Base-by-base conservation (phyloP, 2,329 filamentous ascomycete species). In the Hypoxylon sp. region DNA sequence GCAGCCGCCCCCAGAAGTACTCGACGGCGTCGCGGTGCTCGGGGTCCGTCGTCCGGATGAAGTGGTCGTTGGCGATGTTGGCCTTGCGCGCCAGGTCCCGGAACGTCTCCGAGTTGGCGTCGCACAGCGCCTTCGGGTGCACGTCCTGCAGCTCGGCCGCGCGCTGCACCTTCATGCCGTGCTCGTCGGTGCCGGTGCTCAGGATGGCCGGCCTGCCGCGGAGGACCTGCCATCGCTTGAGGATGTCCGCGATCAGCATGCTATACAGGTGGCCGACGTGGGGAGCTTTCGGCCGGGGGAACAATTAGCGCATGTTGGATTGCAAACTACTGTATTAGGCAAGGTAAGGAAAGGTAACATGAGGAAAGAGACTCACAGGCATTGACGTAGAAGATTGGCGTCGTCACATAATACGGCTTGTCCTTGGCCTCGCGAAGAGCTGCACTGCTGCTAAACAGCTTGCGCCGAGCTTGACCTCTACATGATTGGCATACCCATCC, bases 381-480 rank as follows among this genome's bases (percentile, higher is more conserved):
- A 85, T 99, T 99, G 81, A 99, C 95, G 79, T 99, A 99, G 82
- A 98, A 99, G 61, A 99, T 99, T 2, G 95, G 95, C 7, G 93
- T 96, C 4, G 95, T 98, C 73, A 97, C 84, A 82, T 98, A 99
- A 81, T 90, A 97, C 7, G 94, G 93, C 81, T 98, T 98, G 44
- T 64, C 68, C 24, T 59, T 50, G 43, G 37, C 24, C 43, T 64
- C 63, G 15, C 17, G 49, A n/a, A 54, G 50, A 49, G 56, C 55
- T 39, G 57, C 15, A 58, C 64, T 70, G 56, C 60, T 72, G 63
- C 52, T 69, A 49, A 71, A 72, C 50, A 65, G 70, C 63, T 69
- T 68, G 50, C 60, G 66, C 49, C 59, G 50, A 44, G 56, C 48
- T 57, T 48, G 53, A 48, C 57, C 54, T 61, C 64, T 62, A 55